Evolutionary conservation across 805 yeast genomes (phyloP), one percentile per base, ranked within the genome.

Genomic region (Cyberlindnera samutprakarnensis): DNA sequence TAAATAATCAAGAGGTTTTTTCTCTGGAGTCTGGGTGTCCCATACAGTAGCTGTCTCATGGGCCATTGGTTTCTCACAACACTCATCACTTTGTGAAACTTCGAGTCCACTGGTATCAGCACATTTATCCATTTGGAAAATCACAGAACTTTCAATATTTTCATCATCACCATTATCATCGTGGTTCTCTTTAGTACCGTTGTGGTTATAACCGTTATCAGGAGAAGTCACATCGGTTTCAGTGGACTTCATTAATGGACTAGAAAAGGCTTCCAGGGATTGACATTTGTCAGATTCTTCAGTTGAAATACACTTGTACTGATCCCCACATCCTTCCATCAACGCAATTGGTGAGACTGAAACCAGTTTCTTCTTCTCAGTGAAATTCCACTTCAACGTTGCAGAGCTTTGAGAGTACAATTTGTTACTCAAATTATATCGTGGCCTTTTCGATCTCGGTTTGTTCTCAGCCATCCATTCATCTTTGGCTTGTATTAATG

Each of bases 401-500:
- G 52, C 49, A 16, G 42, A 42, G 25, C 48, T 41, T 14, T 44
- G 38, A 12, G 41, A 33, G 27, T 57, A 58, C 12, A 58, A 42
- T 25, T 46, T 49, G 7, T 54, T 45, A 2, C 46, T 44, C 14
- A 70, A 32, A 5, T 60, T 52, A 44, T 51, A 51, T 32, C 63
- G 63, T 4, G 76, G 74, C 19, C 46, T 55, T 38, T 47, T 53
- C 6, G 38, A 44, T 20, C 46, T 39, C 6, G 44, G 39, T 33
- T 58, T 59, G 18, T 53, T 39, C n/a, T 42, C 36, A 21, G 54
- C 48, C 36, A 59, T 46, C 55, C 61, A 56, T 14, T 49, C 44
- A 23, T 66, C 56, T 44, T 65, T 72, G 22, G 54, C 55, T 31
- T 57, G 49, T 27, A 73, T 58, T 40, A 68, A 46, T 18, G 49